Evolutionary conservation across 1,284 basidiomycete species (phyloP).

Genomic region (Marasmius oreades): DNA sequence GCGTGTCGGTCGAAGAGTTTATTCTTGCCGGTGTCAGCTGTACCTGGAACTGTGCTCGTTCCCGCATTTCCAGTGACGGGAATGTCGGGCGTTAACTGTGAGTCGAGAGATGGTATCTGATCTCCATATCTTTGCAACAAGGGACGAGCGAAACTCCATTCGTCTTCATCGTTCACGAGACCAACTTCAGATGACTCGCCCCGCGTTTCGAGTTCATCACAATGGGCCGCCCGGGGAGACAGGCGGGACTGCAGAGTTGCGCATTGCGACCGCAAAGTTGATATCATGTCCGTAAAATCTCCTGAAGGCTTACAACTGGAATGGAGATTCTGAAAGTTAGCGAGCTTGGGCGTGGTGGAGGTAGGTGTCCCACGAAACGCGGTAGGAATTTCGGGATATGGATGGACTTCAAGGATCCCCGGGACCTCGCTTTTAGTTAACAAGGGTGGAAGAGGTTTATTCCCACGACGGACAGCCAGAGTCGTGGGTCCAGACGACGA

Average conservation of each 20-base stretch:
- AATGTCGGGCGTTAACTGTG: neutral
- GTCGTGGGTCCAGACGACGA: slow-evolving; percentile 11
- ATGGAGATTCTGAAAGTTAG: slow-evolving; percentile 32
- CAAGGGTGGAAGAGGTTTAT: slow-evolving; percentile 39
- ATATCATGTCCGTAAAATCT: slow-evolving; percentile 54
- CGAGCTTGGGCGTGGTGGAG: slow-evolving; percentile 39
- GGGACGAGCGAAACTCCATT: slow-evolving; percentile 45
- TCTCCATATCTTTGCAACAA: slow-evolving; percentile 27
- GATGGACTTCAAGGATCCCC: slow-evolving; percentile 17
- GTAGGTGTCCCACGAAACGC: slow-evolving; percentile 58
- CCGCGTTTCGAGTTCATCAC: slow-evolving; percentile 17
- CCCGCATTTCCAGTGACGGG: neutral
- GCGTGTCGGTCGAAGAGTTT: neutral
- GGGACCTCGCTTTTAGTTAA: slow-evolving; percentile 27
- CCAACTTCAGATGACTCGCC: slow-evolving; percentile 12
- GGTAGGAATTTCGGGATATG: slow-evolving; percentile 60
- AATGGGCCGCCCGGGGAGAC: slow-evolving; percentile 14
- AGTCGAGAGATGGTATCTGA: neutral
- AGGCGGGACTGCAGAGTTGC: slow-evolving; percentile 23
- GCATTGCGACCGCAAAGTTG: slow-evolving; percentile 41
- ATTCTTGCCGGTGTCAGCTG: neutral
- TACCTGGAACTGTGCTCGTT: neutral
- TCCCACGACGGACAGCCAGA: slow-evolving; percentile 53
- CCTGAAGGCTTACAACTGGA: slow-evolving; percentile 28
- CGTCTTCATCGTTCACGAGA: slow-evolving; percentile 30